Evolutionary conservation across 2,329 filamentous ascomycete genomes (phyloP), one percentile per base, ranked within the genome.

Genomic region (Penicillium sp.): DNA sequence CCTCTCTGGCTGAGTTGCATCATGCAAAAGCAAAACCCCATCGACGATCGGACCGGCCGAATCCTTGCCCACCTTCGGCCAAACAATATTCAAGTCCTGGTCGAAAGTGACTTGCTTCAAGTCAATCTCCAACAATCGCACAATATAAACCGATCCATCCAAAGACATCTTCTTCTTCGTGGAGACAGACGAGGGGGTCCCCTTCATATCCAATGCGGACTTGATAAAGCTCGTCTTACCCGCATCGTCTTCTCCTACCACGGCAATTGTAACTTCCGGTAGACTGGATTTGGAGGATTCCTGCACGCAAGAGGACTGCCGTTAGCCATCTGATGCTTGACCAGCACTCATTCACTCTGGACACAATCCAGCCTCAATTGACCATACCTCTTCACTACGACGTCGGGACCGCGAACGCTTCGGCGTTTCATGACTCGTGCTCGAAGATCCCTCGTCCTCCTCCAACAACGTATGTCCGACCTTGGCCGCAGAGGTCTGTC

Each of bases 21-120:
- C 92, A 82, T 97, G 97, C 53, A 98, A 81, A 61, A 94, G 86
- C 69, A 97, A 80, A 50, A 91, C 92, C 22, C 91, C 94, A 72
- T 98, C 91, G 72, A 97, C 86, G 44, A 84, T 85, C 54, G 92
- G 91, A 62, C 91, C 84, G 64, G 89, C 86, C 65, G 88, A 84
- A 62, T 91, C 91, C 72, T 89, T 80, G 45, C 83, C 75, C 24
- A 77, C 78, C 37, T 81, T 78, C 42, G 86, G 86, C 86, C 86
- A 83, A 54, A 73, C 65, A 50, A 82, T 73, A 28, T 65, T 79
- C 59, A 81, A 78, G 59, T 83, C 78, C 38, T 80, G 79, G 62
- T 83, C 79, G 57, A 85, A 74, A 28, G 78, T 78, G 30, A 88
- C 76, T 64, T 86, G 82, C 60, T 80, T 79, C 63, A 85, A 79